phyloP scores from a whole-genome alignment of 1,284 basidiomycete genomes.

The Ustilago sp. region DNA sequence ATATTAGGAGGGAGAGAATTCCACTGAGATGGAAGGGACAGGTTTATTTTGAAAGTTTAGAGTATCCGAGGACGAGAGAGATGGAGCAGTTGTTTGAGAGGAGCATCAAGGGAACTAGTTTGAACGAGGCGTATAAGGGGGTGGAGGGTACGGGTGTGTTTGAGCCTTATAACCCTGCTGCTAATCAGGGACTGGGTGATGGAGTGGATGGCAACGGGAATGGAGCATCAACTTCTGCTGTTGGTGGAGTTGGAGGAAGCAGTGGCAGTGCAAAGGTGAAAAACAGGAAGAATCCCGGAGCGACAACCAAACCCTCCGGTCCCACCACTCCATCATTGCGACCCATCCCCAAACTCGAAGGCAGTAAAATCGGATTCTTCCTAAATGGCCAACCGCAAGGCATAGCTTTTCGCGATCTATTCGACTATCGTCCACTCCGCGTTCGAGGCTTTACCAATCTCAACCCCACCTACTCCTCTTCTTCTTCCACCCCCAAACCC shows the following conservation, averaged over 20 bases:
- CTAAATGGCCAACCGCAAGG: constrained; percentile 90
- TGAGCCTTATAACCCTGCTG: constrained; percentile 12
- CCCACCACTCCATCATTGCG: constrained; percentile 72
- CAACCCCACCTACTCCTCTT: constrained; percentile 6
- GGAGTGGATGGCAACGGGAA: constrained; percentile 8
- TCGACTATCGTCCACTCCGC: constrained; percentile 85
- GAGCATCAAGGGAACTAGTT: constrained; percentile 59
- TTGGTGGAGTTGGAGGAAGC: constrained; percentile 5
- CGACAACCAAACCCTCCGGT: constrained; percentile 43
- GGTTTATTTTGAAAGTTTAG: constrained; percentile 92
- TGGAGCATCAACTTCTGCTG: background rate
- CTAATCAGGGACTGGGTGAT: background rate
- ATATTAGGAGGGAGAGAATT: constrained; percentile 64
- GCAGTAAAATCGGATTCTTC: constrained; percentile 87
- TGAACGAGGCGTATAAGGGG: constrained; percentile 37
- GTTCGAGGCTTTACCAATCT: constrained; percentile 33
- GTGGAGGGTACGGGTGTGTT: constrained; percentile 42
- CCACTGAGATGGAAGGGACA: constrained; percentile 96
- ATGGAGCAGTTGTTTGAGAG: constrained; percentile 78
- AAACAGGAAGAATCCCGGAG: constrained; percentile 42
- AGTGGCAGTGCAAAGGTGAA: constrained; percentile 43
- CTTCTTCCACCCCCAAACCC: constrained; percentile 5
- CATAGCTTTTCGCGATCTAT: constrained; percentile 86
- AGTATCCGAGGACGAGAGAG: constrained; percentile 91
- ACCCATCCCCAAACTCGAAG: constrained; percentile 78